These are phyloP conservation scores for Plasmodium gallinaceum DNA, from an alignment of 169 alveolate genomes.

Conservation along the genomic window DNA sequence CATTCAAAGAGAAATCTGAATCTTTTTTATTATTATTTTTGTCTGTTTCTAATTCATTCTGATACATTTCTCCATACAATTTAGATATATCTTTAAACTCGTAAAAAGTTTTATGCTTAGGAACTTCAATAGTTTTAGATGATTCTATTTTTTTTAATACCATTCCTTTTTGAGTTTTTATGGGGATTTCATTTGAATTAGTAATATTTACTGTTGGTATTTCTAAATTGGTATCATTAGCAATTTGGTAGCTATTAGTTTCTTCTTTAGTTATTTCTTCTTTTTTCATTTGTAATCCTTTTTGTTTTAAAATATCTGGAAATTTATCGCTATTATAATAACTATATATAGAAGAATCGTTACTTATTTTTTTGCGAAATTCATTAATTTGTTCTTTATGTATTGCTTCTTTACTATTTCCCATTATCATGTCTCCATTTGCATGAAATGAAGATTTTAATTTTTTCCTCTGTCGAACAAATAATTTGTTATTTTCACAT, in stretches of 20 bases:
- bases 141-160: conserved; percentile 1
- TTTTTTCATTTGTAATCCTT: conserved; percentile 4
- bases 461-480: conserved; percentile 67
- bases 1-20: conserved; percentile 3
- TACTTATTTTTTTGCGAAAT: conserved; percentile 51
- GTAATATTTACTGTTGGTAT: conserved; percentile 38
- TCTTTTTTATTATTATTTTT: conserved; percentile 13
- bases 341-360: conserved; percentile 23
- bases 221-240: conserved; percentile 11
- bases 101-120: conserved; percentile 32
- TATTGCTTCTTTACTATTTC: conserved; percentile 71
- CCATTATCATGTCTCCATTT: conserved; percentile 69
- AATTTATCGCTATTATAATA: conserved; percentile 28
- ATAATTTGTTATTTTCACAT: conserved; percentile 19
- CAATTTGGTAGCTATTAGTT: not conserved
- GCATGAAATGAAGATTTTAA: conserved; percentile 72
- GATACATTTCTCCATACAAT: conserved; percentile 25
- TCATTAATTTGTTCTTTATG: conserved; percentile 74
- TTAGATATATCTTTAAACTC: conserved; percentile 42
- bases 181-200: conserved; percentile 1
- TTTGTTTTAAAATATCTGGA: conserved; percentile 2
- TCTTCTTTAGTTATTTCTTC: conserved; percentile 12
- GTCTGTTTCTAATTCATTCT: conserved; percentile 19
- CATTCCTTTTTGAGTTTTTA: not conserved
- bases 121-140: conserved; percentile 14